Evolutionary conservation across 1,139 yeast species (phyloP).

Genomic region (Saccharomyces uvarum): DNA sequence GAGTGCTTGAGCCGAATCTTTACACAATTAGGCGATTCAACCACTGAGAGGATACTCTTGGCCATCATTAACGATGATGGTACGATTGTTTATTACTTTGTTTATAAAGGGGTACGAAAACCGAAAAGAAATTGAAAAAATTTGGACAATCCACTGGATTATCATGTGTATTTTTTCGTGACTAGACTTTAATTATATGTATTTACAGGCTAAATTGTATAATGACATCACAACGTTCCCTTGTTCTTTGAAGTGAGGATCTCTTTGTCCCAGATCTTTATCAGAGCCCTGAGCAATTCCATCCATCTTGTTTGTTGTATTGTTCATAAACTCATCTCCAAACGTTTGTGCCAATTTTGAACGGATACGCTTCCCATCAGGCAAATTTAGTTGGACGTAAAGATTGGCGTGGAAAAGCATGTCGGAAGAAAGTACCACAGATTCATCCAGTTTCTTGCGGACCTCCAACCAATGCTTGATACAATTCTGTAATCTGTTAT

Average conservation of each 20-base stretch:
- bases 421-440: conserved; percentile 14
- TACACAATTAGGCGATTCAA: conserved; percentile 16
- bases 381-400: conserved; percentile 23
- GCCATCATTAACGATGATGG: conserved; percentile 59
- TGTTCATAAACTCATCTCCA: conserved; percentile 7
- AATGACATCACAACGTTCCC: conserved; percentile 20
- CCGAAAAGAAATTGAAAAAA: conserved; percentile 39
- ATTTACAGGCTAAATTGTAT: conserved; percentile 10
- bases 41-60: conserved; percentile 37
- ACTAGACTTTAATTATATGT: background rate
- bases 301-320: background rate
- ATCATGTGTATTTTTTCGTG: background rate
- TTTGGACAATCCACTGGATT: background rate
- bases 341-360: conserved; percentile 12
- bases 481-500: conserved; percentile 13
- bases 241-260: conserved; percentile 20
- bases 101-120: conserved; percentile 56
- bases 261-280: conserved; percentile 5
- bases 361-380: conserved; percentile 18
- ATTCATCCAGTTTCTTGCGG: conserved; percentile 9
- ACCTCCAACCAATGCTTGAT: conserved; percentile 18
- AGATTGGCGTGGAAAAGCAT: conserved; percentile 22
- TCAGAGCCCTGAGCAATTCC: background rate
- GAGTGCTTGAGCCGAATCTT: conserved; percentile 27
- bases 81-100: conserved; percentile 57